phyloP scores from a whole-genome alignment of 192 early-diverging fungal genomes.

The Dissophora globulifera region DNA sequence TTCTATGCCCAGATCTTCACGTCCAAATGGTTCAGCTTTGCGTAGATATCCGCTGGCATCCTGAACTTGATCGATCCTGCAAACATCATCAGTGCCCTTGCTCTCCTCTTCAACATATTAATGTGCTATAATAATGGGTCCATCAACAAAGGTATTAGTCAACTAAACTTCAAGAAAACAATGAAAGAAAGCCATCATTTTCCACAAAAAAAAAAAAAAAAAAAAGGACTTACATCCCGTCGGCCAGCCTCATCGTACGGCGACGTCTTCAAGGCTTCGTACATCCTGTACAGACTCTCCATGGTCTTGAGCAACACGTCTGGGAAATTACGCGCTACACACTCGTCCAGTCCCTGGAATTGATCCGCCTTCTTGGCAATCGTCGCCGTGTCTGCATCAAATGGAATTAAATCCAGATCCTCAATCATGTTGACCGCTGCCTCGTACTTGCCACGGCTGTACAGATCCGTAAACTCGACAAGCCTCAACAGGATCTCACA shows the following conservation, averaged over 20 bases:
- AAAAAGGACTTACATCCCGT: constrained; percentile 32
- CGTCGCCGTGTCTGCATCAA: constrained; percentile 62
- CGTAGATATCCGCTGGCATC: constrained; percentile 84
- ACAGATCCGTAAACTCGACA: constrained; percentile 66
- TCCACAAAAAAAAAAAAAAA: not conserved
- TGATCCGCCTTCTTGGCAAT: constrained; percentile 73
- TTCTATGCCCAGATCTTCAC: constrained; percentile 45
- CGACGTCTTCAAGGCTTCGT: constrained; percentile 66
- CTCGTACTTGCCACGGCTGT: constrained; percentile 66
- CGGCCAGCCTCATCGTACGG: constrained; percentile 54
- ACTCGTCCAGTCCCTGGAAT: constrained; percentile 73
- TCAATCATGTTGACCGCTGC: constrained; percentile 69
- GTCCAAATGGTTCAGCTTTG: constrained; percentile 74
- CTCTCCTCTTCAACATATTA: constrained; percentile 65
- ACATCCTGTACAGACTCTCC: constrained; percentile 70
- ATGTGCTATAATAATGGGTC: constrained; percentile 46
- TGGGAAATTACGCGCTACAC: constrained; percentile 79
- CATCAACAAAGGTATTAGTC: constrained; percentile 19
- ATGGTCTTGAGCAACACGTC: constrained; percentile 79
- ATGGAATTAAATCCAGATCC: constrained; percentile 71
- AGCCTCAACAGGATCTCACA: constrained; percentile 68
- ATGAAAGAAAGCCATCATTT: not conserved
- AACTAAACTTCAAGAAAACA: constrained; percentile 34
- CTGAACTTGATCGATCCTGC: constrained; percentile 87
- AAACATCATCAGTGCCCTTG: constrained; percentile 82